Percentiles rank a stretch among this genome's conserved stretches.
phyloP scores from a whole-genome alignment of 495 filamentous ascomycete genomes.

The Filosporella fistucella region DNA sequence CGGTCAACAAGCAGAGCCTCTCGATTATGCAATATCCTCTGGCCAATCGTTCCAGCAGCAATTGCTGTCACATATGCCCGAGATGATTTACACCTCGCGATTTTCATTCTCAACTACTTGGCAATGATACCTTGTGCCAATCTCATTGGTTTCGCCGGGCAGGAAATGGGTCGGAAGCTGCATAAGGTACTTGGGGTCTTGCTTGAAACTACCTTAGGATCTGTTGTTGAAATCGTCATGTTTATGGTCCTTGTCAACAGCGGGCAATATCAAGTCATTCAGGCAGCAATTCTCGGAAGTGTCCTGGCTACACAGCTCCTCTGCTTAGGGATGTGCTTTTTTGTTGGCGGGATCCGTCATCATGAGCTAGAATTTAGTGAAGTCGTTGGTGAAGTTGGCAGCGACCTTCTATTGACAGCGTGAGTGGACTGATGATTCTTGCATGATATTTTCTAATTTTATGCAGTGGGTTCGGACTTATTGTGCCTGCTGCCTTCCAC shows the following conservation, averaged over 20 bases:
- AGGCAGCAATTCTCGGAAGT: conserved; percentile 77
- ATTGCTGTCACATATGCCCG: conserved; percentile 60
- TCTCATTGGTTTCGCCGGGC: conserved; percentile 77
- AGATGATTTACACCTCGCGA: conserved; percentile 54
- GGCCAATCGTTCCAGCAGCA: conserved; percentile 69
- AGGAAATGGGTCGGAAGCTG: conserved; percentile 75
- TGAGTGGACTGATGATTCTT: conserved; percentile 25
- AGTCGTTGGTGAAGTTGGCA: conserved; percentile 76
- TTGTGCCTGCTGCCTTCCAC: conserved; percentile 77
- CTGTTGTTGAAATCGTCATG: conserved; percentile 76
- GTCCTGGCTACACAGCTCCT: conserved; percentile 74
- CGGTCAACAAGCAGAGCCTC: conserved; percentile 21
- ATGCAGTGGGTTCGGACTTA: conserved; percentile 63
- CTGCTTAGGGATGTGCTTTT: conserved; percentile 74
- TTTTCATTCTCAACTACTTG: conserved; percentile 70
- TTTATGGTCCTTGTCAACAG: conserved; percentile 65
- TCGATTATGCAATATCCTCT: conserved; percentile 47
- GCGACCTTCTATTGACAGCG: conserved; percentile 76
- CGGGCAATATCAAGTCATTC: conserved; percentile 56
- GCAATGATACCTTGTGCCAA: conserved; percentile 90
- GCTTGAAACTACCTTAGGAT: conserved; percentile 70
- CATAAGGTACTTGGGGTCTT: conserved; percentile 75
- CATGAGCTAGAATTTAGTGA: conserved; percentile 67
- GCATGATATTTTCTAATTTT: not conserved
- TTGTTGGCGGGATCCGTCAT: conserved; percentile 65